A percentile compares a stretch with the other conserved stretches of the same genome.
These are phyloP conservation scores for Brachypodium distachyon DNA, from an alignment of 202 grass and related monocot genomes.

Conservation along the genomic window DNA sequence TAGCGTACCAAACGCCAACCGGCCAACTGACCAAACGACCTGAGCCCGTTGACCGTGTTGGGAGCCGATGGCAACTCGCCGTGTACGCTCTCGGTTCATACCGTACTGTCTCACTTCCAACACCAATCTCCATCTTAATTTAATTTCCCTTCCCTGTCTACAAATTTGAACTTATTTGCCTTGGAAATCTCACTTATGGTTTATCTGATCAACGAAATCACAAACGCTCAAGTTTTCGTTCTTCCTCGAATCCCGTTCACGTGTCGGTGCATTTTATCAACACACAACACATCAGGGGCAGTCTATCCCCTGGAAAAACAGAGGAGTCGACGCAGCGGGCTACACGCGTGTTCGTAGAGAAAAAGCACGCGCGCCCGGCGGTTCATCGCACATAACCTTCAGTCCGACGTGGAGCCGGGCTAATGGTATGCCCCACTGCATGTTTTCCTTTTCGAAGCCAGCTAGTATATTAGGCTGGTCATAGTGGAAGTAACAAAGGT, in stretches of 20 bases:
- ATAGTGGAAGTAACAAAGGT: too few relatives aligned
- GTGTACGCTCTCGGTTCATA: background rate
- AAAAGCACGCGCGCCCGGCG: background rate
- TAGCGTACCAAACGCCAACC: constrained; percentile 23
- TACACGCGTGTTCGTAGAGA: background rate
- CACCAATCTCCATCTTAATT: too few relatives aligned
- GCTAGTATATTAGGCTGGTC: too few relatives aligned
- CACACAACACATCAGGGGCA: too few relatives aligned
- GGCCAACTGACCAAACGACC: constrained; percentile 20
- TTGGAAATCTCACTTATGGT: too few relatives aligned
- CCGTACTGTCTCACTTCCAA: background rate
- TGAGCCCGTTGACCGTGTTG: constrained; percentile 22
- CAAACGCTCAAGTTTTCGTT: too few relatives aligned
- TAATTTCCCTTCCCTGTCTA: too few relatives aligned
- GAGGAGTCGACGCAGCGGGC: background rate
- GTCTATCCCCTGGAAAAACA: too few relatives aligned
- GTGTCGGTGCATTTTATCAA: too few relatives aligned
- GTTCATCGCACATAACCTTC: constrained; percentile 15
- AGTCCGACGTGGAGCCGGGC: constrained; percentile 2
- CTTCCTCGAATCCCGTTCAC: too few relatives aligned
- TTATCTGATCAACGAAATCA: too few relatives aligned
- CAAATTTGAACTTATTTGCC: too few relatives aligned
- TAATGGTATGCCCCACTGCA: background rate
- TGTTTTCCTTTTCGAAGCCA: constrained; percentile 11
- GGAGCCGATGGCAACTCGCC: constrained; percentile 1